These are phyloP conservation scores for Colletotrichum coccodes DNA, from an alignment of 2,329 filamentous ascomycete genomes.

Conservation along the genomic window DNA sequence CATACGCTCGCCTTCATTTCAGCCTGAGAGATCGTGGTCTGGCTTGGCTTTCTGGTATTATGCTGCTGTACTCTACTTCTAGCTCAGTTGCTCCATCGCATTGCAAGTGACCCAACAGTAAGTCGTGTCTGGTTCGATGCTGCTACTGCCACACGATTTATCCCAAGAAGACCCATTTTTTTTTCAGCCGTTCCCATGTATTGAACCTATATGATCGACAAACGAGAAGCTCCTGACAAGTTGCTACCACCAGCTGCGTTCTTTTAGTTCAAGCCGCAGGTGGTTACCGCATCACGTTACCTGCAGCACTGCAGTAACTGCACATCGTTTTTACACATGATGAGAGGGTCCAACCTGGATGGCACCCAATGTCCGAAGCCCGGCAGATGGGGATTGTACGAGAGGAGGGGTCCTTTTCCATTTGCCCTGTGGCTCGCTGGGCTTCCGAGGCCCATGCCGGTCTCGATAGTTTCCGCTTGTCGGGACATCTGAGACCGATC, in stretches of 20 bases:
- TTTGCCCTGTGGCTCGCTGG: not conserved
- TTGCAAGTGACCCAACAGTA: too few species aligned
- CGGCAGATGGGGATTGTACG: not conserved
- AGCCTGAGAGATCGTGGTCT: not conserved
- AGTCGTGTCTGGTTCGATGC: too few species aligned
- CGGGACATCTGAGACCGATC: slow-evolving; percentile 31
- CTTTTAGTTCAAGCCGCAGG: not conserved
- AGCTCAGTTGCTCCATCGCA: too few species aligned
- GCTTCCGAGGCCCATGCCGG: slow-evolving; percentile 7
- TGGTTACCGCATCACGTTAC: not conserved
- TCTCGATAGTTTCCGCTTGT: slow-evolving; percentile 13
- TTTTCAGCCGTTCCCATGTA: too few species aligned
- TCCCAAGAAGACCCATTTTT: too few species aligned
- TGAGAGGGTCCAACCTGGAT: not conserved
- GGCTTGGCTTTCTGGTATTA: too few species aligned
- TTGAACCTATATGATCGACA: too few species aligned
- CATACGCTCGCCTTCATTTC: not conserved
- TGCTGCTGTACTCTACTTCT: too few species aligned
- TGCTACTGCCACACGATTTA: too few species aligned
- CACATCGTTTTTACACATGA: too few species aligned
- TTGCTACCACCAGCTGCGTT: not conserved
- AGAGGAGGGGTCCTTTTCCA: not conserved
- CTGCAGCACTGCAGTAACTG: not conserved
- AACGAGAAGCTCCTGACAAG: too few species aligned
- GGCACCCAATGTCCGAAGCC: not conserved